Conservation (phyloP, 2,329 filamentous ascomycete genomes). For the Apiospora arundinis region DNA sequence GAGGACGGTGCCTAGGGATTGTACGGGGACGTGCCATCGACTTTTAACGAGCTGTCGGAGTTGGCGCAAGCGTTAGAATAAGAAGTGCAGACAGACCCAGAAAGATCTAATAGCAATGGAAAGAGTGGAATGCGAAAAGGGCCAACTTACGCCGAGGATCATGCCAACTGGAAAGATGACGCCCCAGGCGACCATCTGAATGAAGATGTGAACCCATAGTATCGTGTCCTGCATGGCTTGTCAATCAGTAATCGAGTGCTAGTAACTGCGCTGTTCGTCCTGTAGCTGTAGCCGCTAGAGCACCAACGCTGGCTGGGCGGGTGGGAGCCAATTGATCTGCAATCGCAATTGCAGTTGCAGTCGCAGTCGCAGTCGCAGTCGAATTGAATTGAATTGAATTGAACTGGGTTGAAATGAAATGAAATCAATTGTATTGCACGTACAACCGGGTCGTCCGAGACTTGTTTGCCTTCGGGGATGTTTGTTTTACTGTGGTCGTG, state of each 20-base stretch:
- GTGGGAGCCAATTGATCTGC: neutral
- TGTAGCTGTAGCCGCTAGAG: slow-evolving; percentile 1
- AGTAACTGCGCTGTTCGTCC: neutral
- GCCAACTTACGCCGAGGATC: slow-evolving; percentile 80
- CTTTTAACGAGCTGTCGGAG: slow-evolving; percentile 77
- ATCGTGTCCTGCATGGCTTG: slow-evolving; percentile 68
- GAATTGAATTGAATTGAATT: neutral
- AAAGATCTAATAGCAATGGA: slow-evolving; percentile 6
- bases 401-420: neutral
- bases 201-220: slow-evolving; percentile 92
- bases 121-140: neutral
- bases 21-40: slow-evolving; percentile 92
- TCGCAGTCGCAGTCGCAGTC: too few relatives aligned
- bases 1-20: slow-evolving; percentile 75
- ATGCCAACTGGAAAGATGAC: slow-evolving; percentile 93
- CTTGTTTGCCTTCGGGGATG: slow-evolving; percentile 71
- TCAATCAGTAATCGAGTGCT: slow-evolving; percentile 41
- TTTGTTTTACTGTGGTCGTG: slow-evolving; percentile 60
- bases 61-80: slow-evolving; percentile 28
- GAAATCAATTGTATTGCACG: slow-evolving; percentile 37
- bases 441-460: slow-evolving; percentile 78
- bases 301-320: neutral
- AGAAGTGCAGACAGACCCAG: slow-evolving; percentile 20
- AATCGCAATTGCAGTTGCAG: neutral
- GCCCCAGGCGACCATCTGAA: slow-evolving; percentile 88